phyloP scores from a whole-genome alignment of 2,329 filamentous ascomycete species.

The Tolypocladium ovalisporum region DNA sequence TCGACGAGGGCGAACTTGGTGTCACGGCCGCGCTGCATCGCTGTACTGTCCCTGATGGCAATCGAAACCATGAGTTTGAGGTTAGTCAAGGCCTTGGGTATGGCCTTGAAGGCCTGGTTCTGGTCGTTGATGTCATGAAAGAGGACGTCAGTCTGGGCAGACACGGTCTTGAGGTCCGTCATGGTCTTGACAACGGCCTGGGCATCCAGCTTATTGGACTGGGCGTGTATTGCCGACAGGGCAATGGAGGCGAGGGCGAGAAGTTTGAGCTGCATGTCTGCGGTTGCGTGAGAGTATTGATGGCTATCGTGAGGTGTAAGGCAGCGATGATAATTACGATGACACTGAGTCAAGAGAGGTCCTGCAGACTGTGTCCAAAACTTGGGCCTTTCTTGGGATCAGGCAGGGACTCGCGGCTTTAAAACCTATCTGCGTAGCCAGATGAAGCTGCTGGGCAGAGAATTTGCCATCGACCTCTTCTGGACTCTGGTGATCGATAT shows the following conservation, averaged over 20 bases:
- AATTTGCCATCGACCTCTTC: not conserved
- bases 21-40: not conserved
- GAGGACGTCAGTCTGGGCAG: slow-evolving; percentile 4
- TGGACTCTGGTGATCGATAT: not conserved
- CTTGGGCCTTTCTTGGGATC: not conserved
- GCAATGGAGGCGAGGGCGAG: slow-evolving; percentile 7
- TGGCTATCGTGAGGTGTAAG: not conserved
- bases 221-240: slow-evolving; percentile 6
- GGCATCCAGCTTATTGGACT: slow-evolving; percentile 3
- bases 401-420: too few relatives aligned
- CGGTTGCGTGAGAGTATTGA: not conserved
- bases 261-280: slow-evolving; percentile 10
- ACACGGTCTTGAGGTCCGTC: slow-evolving; percentile 5
- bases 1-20: not conserved
- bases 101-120: not conserved
- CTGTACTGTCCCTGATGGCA: not conserved
- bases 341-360: not conserved
- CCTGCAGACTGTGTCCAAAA: not conserved
- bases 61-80: not conserved
- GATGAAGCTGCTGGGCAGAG: not conserved
- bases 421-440: not conserved
- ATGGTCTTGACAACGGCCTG: slow-evolving; percentile 4
- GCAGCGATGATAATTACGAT: not conserved
- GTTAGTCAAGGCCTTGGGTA: not conserved
- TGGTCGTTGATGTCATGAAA: not conserved